Base-by-base conservation (phyloP, 2,329 filamentous ascomycete species). In the Neofusicoccum cordaticola region DNA sequence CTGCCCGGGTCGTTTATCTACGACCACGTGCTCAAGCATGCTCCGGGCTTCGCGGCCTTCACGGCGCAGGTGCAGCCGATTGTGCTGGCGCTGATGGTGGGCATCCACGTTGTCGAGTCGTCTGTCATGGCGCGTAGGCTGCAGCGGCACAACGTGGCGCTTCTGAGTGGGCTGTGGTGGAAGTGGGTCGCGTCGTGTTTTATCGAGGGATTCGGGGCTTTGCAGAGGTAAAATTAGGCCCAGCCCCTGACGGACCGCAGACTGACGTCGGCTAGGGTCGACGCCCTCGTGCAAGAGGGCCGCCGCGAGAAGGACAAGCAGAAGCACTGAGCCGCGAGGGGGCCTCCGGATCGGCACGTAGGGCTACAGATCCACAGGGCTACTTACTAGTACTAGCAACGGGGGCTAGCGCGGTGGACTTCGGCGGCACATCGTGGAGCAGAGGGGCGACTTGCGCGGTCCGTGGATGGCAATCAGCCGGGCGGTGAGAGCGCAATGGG, bases 41-140 rank as follows among this genome's bases (percentile, higher is more conserved):
- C 88, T 62, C 87, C 88, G 0, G 80, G 81, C 1, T 88, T 91
- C 9, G 82, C 86, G 2, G 74, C 72, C 2, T 84, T 84, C 64
- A 89, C 86, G 69, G 80, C 82, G 67, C 84, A 81, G 73, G 76
- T 90, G 1, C 86, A 89, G 67, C 84, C 84, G 56, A 73, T 79
- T 13, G 79, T 94, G 47, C 79, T 90, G 62, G 69, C 79, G 19
- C 80, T 85, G 0, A 85, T 93, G 64, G 3, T 92, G 1, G 80
- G 72, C 0, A 84, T 92, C 12, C 94, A 97, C 76, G 22, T 82
- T 0, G 65, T 76, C 2, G 94, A 97, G 80, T 78, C 82, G n/a
- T 77, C 78, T 50, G 64, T 77, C 27, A 79, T 88, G 74, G 77
- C 77, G 6, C 67, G 74, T 12, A 80, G 81, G 67, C 71, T 88